phyloP scores from a whole-genome alignment of 1,284 basidiomycete species.

The Volvariella surrecta region DNA sequence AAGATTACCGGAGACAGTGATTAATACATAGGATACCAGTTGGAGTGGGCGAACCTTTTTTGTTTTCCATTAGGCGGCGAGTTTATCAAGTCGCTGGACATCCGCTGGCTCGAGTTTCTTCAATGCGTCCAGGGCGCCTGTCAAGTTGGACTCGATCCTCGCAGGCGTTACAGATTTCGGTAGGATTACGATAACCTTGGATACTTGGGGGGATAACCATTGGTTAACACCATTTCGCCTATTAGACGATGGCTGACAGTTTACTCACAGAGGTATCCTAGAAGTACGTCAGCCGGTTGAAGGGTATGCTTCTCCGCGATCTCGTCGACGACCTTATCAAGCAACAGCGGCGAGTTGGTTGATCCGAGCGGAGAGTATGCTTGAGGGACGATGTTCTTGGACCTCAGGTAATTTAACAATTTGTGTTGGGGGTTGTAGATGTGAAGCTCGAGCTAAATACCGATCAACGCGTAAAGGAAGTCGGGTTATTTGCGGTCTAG shows the following conservation, averaged over 20 bases:
- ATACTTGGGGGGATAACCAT: constrained; percentile 31
- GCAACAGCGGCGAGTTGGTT: constrained; percentile 58
- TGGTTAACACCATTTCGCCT: not conserved
- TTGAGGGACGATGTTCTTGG: constrained; percentile 65
- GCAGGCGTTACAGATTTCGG: constrained; percentile 72
- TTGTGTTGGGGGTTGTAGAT: constrained; percentile 73
- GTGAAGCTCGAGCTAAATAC: constrained; percentile 59
- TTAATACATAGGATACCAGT: constrained; percentile 5
- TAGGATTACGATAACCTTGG: constrained; percentile 58
- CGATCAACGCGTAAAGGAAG: not conserved
- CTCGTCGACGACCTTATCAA: constrained; percentile 55
- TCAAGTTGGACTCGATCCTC: constrained; percentile 67
- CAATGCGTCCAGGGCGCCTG: constrained; percentile 38
- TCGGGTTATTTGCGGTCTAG: too few species aligned
- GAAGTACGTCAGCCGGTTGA: constrained; percentile 53
- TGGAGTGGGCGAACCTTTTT: constrained; percentile 32
- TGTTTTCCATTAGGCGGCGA: constrained; percentile 70
- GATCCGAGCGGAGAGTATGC: constrained; percentile 86
- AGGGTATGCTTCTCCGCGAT: constrained; percentile 58
- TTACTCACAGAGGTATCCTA: constrained; percentile 56
- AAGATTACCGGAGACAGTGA: not conserved
- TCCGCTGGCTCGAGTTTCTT: constrained; percentile 51
- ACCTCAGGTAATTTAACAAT: constrained; percentile 57
- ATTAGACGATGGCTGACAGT: not conserved
- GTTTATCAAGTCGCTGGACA: constrained; percentile 51